phyloP scores from a whole-genome alignment of 1,284 basidiomycete genomes.

The Pyrrhoderma noxium region DNA sequence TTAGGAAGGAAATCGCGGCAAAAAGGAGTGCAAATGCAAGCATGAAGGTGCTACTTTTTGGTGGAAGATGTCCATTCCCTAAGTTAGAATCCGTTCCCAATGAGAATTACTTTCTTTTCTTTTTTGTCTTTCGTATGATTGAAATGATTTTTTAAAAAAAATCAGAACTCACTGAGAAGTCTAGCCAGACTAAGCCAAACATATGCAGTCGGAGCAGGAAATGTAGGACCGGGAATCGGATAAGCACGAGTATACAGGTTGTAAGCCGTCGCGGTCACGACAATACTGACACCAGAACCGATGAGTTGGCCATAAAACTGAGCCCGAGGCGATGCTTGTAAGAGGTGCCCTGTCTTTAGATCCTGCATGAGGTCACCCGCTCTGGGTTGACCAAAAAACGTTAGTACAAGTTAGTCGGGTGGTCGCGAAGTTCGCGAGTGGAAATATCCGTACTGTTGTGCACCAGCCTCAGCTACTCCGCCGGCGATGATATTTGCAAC shows the following conservation, averaged over 20 bases:
- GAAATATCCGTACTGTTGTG: conserved; percentile 60
- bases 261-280: conserved; percentile 86
- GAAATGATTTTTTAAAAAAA: conserved; percentile 2
- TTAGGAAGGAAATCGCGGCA: conserved; percentile 57
- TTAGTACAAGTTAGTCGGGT: neutral
- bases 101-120: neutral
- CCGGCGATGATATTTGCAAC: conserved; percentile 96
- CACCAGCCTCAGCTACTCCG: conserved; percentile 93
- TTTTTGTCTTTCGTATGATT: neutral
- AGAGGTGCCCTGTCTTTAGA: conserved; percentile 89
- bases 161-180: conserved; percentile 59
- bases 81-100: conserved; percentile 13
- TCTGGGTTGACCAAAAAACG: conserved; percentile 33
- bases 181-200: conserved; percentile 89
- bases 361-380: conserved; percentile 99
- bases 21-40: conserved; percentile 67
- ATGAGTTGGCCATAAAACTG: conserved; percentile 88
- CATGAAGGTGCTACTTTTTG: conserved; percentile 79
- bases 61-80: conserved; percentile 80
- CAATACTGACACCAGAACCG: conserved; percentile 79
- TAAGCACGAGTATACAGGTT: conserved; percentile 85
- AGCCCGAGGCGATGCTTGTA: conserved; percentile 79
- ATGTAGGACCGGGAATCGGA: conserved; percentile 80
- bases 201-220: conserved; percentile 91
- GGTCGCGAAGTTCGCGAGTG: neutral